Evolutionary conservation across 202 grass and related monocot genomes (phyloP).

Genomic region (Panicum hallii): DNA sequence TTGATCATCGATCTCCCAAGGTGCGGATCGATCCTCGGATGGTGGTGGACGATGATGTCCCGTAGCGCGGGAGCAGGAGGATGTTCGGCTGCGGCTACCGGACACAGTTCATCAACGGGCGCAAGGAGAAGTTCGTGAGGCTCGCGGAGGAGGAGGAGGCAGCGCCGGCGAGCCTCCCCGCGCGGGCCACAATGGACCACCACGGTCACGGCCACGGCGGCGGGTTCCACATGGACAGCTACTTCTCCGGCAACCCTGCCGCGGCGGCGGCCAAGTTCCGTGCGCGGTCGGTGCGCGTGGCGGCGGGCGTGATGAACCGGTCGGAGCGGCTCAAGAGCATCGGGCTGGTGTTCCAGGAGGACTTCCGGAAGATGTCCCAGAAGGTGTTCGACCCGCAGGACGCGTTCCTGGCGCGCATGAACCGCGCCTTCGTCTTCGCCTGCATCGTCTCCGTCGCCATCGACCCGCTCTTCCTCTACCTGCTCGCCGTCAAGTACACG

Average conservation of each 20-base stretch:
- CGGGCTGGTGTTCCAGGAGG: slow-evolving; percentile 71
- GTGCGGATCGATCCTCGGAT: background rate
- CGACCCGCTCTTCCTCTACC: slow-evolving; percentile 81
- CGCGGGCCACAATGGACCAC: slow-evolving; percentile 46
- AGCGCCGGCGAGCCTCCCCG: slow-evolving; percentile 25
- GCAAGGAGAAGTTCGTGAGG: slow-evolving; percentile 71
- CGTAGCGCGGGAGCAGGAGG: background rate
- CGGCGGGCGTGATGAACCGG: slow-evolving; percentile 47
- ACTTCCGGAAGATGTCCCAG: slow-evolving; percentile 62
- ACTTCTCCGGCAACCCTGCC: slow-evolving; percentile 16
- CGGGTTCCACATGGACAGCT: slow-evolving; percentile 38
- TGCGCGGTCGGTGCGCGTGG: slow-evolving; percentile 14
- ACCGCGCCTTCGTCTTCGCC: slow-evolving; percentile 66
- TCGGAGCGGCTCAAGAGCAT: slow-evolving; percentile 68
- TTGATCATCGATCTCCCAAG: too few relatives aligned
- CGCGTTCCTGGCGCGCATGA: slow-evolving; percentile 70
- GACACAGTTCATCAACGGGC: slow-evolving; percentile 64
- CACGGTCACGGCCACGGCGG: background rate
- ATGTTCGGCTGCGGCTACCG: slow-evolving; percentile 69
- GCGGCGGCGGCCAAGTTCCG: slow-evolving; percentile 11
- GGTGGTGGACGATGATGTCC: background rate
- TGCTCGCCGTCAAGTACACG: slow-evolving; percentile 50
- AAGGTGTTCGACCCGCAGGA: slow-evolving; percentile 85
- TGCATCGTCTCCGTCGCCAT: slow-evolving; percentile 69
- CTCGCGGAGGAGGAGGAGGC: slow-evolving; percentile 29